Percentiles rank a stretch among this genome's conserved stretches.
phyloP scores from a whole-genome alignment of 192 early-diverging fungal species.

The Backusella australiensis region DNA sequence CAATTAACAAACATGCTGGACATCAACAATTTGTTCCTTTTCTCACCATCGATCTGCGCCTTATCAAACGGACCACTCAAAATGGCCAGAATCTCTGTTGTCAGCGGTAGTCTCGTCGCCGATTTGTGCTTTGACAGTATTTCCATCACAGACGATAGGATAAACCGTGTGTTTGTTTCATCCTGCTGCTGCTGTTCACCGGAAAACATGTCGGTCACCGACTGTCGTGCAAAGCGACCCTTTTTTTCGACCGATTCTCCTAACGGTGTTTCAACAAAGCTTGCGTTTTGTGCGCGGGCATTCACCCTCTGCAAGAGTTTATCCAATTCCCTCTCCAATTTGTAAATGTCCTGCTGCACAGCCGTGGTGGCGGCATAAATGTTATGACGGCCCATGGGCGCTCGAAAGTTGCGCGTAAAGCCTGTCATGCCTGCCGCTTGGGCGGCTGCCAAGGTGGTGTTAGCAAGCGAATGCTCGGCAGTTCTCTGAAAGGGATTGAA shows the following conservation, averaged over 20 bases:
- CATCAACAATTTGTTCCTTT: neutral
- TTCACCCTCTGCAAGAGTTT: slow-evolving; percentile 18
- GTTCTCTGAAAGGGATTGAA: neutral
- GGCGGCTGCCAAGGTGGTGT: slow-evolving; percentile 13
- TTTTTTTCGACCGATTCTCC: neutral
- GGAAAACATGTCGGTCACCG: neutral
- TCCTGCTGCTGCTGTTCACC: neutral
- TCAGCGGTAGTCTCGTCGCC: slow-evolving; percentile 27
- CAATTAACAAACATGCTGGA: neutral
- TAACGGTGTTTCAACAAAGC: neutral
- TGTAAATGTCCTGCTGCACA: slow-evolving; percentile 34
- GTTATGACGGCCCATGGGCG: neutral
- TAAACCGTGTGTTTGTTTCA: neutral
- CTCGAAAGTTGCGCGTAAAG: slow-evolving; percentile 11
- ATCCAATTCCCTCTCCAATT: slow-evolving; percentile 23
- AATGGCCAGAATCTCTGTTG: slow-evolving; percentile 21
- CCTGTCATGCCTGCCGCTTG: slow-evolving; percentile 20
- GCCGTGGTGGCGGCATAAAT: slow-evolving; percentile 33
- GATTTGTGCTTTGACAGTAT: slow-evolving; percentile 19
- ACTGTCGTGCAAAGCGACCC: neutral
- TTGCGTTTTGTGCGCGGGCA: slow-evolving; percentile 10
- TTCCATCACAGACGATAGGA: slow-evolving; percentile 6
- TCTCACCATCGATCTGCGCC: slow-evolving; percentile 10
- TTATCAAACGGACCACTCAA: slow-evolving; percentile 21
- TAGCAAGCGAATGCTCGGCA: neutral